phyloP scores from a whole-genome alignment of 768 basidiomycete species.

The Crepidotus variabilis region DNA sequence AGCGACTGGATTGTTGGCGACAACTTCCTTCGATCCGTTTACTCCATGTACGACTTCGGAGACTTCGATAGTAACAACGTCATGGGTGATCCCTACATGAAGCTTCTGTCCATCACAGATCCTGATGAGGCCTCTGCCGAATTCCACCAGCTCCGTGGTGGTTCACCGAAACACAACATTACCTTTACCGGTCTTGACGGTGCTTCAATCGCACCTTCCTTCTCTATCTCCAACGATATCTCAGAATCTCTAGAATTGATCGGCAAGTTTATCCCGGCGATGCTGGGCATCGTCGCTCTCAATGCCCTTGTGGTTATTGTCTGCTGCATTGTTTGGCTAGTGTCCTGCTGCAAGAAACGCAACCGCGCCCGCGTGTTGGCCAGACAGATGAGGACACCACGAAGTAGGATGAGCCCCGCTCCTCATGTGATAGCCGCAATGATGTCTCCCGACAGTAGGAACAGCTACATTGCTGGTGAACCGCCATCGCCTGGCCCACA shows the following conservation, averaged over 20 bases:
- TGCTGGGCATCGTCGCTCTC: constrained; percentile 73
- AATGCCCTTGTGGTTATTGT: constrained; percentile 69
- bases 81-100: constrained; percentile 77
- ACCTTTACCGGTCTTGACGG: constrained; percentile 57
- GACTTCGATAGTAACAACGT: constrained; percentile 62
- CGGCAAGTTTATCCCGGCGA: constrained; percentile 62
- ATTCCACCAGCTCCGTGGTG: constrained; percentile 68
- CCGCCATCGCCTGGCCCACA: constrained; percentile 28
- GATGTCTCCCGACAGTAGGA: constrained; percentile 51
- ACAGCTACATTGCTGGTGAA: constrained; percentile 34
- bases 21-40: constrained; percentile 78
- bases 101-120: constrained; percentile 65
- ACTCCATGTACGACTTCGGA: constrained; percentile 82
- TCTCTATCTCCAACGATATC: constrained; percentile 56
- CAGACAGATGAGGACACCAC: constrained; percentile 10
- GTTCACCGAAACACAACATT: constrained; percentile 59
- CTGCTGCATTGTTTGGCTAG: constrained; percentile 49
- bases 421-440: constrained; percentile 1
- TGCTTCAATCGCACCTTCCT: constrained; percentile 35
- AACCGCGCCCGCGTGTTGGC: constrained; percentile 27
- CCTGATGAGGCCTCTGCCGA: constrained; percentile 67
- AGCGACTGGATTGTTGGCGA: constrained; percentile 86
- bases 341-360: constrained; percentile 50
- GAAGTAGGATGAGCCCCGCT: constrained; percentile 35
- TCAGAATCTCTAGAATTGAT: constrained; percentile 59